phyloP scores from a whole-genome alignment of 225 moss, liverwort and hornwort species.

The Polytrichum formosum region DNA sequence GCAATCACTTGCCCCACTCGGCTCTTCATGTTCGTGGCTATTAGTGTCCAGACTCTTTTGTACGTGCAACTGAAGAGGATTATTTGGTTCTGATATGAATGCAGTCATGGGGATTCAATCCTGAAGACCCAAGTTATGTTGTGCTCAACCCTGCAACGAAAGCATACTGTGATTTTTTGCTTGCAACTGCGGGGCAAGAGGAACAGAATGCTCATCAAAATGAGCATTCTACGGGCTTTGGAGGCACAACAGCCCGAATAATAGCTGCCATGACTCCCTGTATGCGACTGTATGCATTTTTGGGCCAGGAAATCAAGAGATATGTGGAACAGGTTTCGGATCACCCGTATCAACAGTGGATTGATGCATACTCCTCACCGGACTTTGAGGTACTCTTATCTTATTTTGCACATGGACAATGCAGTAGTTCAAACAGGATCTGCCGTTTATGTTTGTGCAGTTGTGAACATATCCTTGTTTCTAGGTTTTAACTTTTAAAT shows the following conservation, averaged over 20 bases:
- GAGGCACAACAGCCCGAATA: constrained; percentile 51
- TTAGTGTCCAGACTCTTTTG: background rate
- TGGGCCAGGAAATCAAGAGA: constrained; percentile 63
- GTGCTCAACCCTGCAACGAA: constrained; percentile 57
- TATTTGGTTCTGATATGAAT: background rate
- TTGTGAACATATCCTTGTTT: no score
- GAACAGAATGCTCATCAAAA: background rate
- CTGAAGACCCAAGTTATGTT: constrained; percentile 11
- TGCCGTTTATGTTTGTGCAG: no score
- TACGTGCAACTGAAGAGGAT: background rate
- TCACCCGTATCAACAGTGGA: constrained; percentile 67
- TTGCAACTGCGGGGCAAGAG: constrained; percentile 41
- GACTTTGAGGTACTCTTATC: constrained; percentile 50
- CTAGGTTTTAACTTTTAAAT: no score
- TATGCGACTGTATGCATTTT: constrained; percentile 83
- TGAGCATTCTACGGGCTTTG: background rate
- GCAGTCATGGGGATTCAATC: constrained; percentile 33
- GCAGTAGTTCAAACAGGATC: no score
- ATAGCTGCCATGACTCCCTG: constrained; percentile 92
- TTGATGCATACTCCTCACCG: constrained; percentile 73
- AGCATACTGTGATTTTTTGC: constrained; percentile 74
- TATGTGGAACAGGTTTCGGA: constrained; percentile 27
- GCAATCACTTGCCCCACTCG: background rate
- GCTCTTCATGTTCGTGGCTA: background rate
- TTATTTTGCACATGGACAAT: no score